Evolutionary conservation across 306 rosid species (phyloP), one percentile per base, ranked within the genome.

Genomic region (Fragaria vesca): DNA sequence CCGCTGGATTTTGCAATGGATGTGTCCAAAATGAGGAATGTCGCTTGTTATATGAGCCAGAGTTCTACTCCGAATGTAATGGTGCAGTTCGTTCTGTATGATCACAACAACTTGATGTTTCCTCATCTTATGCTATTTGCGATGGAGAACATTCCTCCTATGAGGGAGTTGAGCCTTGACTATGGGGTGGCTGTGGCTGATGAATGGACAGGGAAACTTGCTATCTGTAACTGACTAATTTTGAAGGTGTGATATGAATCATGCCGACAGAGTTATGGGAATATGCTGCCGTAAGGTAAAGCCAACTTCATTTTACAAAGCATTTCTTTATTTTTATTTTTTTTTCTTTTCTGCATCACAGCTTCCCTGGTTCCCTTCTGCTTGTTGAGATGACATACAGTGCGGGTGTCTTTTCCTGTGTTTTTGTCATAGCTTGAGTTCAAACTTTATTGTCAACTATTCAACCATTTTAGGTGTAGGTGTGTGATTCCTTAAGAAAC

Each of bases 81-180:
- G 81, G 97, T 92, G 77, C 99, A 93, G 81, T 91, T 82, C 72
- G 93, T 95, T 78, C 87, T 93, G 38, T 93, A 80, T 83, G 99
- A 95, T 87, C 97, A 93, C 86, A 88, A 90, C 71, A 95, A 88
- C 81, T 79, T 91, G 81, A 88, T 93, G 97, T 95, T 93, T 80
- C 99, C 98, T 74, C 97, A 81, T 87, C 88, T 91, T 74, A 93
- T 95, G 99, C 85, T 92, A 66, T 95, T 95, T 68, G 97, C 99
- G 72, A 81, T 88, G 97, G 99, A 95, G 86, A 95, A 85, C 84
- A 91, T 95, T 82, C 99, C 99, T 80, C 99, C 99, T 63, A 66
- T 95, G 93, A 91, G 99, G 85, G 99, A 95, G 89, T 89, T 95
- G 63, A 91, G 99, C 88, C 93, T 95, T 84, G 99, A 95, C 76